phyloP scores from a whole-genome alignment of 495 filamentous ascomycete genomes.

The Aspergillus steynii region DNA sequence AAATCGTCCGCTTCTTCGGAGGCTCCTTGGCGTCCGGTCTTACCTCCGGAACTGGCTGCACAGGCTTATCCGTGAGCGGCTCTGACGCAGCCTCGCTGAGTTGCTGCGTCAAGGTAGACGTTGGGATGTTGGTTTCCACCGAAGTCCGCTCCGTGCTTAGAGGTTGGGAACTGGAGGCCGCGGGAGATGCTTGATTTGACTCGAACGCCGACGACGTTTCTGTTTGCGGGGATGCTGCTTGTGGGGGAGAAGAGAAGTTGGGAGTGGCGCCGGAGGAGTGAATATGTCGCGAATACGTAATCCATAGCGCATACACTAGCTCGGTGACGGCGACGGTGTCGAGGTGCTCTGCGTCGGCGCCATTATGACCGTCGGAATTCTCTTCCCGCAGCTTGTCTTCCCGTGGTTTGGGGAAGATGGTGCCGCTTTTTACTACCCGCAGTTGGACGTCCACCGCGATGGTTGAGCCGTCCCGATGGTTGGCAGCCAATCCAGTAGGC shows the following conservation, averaged over 20 bases:
- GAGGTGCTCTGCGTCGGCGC: slow-evolving; percentile 38
- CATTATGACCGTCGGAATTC: slow-evolving; percentile 33
- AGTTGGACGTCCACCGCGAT: slow-evolving; percentile 94
- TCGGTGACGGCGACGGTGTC: slow-evolving; percentile 60
- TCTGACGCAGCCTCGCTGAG: slow-evolving; percentile 68
- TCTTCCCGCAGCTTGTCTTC: slow-evolving; percentile 13
- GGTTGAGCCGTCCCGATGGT: slow-evolving; percentile 84
- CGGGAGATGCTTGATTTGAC: slow-evolving; percentile 11
- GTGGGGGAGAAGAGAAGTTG: slow-evolving; percentile 45
- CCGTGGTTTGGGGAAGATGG: slow-evolving; percentile 43
- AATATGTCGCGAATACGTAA: slow-evolving; percentile 91
- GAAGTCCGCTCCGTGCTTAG: slow-evolving; percentile 19
- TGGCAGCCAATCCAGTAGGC: slow-evolving; percentile 79
- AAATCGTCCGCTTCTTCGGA: slow-evolving; percentile 73
- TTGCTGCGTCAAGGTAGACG: slow-evolving; percentile 71
- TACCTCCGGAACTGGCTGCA: slow-evolving; percentile 42
- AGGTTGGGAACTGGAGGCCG: slow-evolving; percentile 13
- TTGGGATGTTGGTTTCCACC: slow-evolving; percentile 50
- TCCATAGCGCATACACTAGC: slow-evolving; percentile 92
- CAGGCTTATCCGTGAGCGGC: slow-evolving; percentile 49
- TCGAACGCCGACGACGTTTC: slow-evolving; percentile 19
- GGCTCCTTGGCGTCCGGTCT: slow-evolving; percentile 34
- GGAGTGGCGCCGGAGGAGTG: slow-evolving; percentile 66
- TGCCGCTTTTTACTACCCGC: slow-evolving; percentile 90
- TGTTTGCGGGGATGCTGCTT: slow-evolving; percentile 21